Evolutionary conservation across 2,329 filamentous ascomycete genomes (phyloP), one percentile per base, ranked within the genome.

Genomic region (Diaporthe australafricana): DNA sequence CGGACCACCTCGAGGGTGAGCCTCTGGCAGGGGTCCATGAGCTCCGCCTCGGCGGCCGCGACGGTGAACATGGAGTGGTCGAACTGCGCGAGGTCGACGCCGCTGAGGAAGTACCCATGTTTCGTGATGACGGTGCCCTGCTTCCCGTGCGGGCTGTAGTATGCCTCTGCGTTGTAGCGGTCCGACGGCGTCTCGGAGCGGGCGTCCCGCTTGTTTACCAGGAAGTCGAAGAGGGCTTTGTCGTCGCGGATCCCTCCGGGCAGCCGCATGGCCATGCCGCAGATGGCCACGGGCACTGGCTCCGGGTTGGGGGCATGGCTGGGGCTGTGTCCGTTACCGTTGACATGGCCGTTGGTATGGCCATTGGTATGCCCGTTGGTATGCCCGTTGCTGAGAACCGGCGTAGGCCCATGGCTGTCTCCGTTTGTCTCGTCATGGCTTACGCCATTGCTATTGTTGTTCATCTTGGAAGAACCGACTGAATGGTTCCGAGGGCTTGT

Each of bases 61-160:
- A 70, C 20, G 47, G 27, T 38, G 38, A 32, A 70, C 22, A 70
- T 55, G n/a, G 48, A 62, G 1, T n/a, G n/a, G 57, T 70, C 68
- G 9, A 70, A 22, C 20, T 40, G 12, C 7, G 30, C 30, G 4
- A 53, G 57, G 30, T 70, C 56, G 16, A 65, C 20, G 45, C 55
- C 56, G 14, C 35, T n/a, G 2, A 70, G n/a, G 35, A 70, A 70
- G 38, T 70, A 47, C 7, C 56, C 68, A 7, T 50, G 38, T 22
- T 65, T 30, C 4, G 77, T 76, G 70, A 80, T 81, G 11, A 77
- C 75, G 2, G 79, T 76, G 68, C 79, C 79, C 7, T 83, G 83
- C 27, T 79, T 82, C 73, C 84, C 84, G 16, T 17, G 42, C 5
- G 47, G 27, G 30, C 47, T 25, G 12, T 53, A 40, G 22, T 22